phyloP scores from a whole-genome alignment of 2,329 filamentous ascomycete genomes.

The Capronia americana region DNA sequence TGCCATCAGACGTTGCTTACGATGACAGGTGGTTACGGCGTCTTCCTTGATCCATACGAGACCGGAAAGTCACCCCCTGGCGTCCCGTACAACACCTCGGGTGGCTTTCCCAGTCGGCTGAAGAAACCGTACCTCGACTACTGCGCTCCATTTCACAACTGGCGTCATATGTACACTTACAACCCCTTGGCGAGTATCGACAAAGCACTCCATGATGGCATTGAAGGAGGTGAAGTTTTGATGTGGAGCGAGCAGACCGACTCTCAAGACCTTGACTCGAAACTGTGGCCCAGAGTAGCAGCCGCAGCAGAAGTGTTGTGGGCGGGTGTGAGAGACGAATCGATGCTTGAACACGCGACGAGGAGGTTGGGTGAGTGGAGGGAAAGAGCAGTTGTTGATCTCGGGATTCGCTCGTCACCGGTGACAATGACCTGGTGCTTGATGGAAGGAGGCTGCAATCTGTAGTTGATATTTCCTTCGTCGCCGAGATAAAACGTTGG shows the following conservation, averaged over 20 bases:
- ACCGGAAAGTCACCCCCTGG: constrained; percentile 37
- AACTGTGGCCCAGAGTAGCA: constrained; percentile 61
- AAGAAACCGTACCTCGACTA: constrained; percentile 75
- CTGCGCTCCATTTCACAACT: constrained; percentile 80
- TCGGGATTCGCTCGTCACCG: constrained; percentile 68
- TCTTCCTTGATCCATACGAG: constrained; percentile 39
- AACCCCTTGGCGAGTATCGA: constrained; percentile 73
- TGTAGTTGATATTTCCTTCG: constrained; percentile 14
- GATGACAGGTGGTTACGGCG: constrained; percentile 37
- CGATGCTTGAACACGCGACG: constrained; percentile 61
- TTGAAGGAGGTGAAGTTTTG: constrained; percentile 81
- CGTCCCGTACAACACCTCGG: constrained; percentile 37
- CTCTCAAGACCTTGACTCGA: constrained; percentile 71
- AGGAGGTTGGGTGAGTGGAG: constrained; percentile 77
- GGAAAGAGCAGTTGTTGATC: constrained; percentile 70
- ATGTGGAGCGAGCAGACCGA: constrained; percentile 84
- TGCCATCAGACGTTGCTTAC: constrained; percentile 12
- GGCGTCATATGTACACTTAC: constrained; percentile 80
- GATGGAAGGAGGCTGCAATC: constrained; percentile 52
- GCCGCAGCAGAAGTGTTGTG: constrained; percentile 63
- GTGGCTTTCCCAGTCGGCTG: constrained; percentile 33
- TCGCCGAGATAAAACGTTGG: neutral
- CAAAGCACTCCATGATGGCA: constrained; percentile 65
- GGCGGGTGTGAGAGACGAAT: constrained; percentile 59
- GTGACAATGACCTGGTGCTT: constrained; percentile 77